phyloP scores from a whole-genome alignment of 2,329 filamentous ascomycete species.

The Colletotrichum orchidophilum region DNA sequence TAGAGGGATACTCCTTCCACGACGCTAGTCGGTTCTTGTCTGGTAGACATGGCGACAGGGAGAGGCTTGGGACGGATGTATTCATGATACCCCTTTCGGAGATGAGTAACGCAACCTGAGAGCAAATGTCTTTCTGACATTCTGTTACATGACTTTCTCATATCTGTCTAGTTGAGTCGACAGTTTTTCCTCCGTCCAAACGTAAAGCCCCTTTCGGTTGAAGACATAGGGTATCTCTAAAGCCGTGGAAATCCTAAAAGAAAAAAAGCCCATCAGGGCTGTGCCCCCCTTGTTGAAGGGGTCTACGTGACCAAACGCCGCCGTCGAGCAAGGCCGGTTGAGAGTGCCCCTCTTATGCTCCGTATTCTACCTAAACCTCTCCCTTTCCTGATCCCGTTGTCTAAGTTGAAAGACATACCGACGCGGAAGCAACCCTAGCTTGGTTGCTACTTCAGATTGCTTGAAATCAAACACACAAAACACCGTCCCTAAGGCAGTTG shows the following conservation, averaged over 20 bases:
- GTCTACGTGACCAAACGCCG: conserved; percentile 32
- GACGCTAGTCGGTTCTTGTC: background rate
- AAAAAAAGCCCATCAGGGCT: conserved; percentile 1
- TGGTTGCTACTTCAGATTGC: background rate
- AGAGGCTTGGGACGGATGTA: background rate
- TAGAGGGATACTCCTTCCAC: background rate
- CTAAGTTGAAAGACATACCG: conserved; percentile 19
- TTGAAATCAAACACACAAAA: background rate
- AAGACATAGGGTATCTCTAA: conserved; percentile 48
- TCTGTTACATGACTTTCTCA: background rate
- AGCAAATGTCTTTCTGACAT: background rate
- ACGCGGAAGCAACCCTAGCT: background rate
- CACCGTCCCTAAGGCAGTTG: conserved; percentile 29
- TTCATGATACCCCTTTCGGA: conserved; percentile 4
- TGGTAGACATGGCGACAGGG: background rate
- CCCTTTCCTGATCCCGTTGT: background rate
- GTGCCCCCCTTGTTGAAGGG: conserved; percentile 31
- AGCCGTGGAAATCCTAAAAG: conserved; percentile 28
- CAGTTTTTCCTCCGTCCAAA: conserved; percentile 12
- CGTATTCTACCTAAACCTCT: background rate
- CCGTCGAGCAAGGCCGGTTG: conserved; percentile 23
- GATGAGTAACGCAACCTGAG: background rate
- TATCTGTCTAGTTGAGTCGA: conserved; percentile 43
- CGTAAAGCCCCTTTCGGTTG: conserved; percentile 39
- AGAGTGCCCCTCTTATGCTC: conserved; percentile 14